Evolutionary conservation across 306 rosid genomes (phyloP), one percentile per base, ranked within the genome.

Genomic region (Calophaca sinica): DNA sequence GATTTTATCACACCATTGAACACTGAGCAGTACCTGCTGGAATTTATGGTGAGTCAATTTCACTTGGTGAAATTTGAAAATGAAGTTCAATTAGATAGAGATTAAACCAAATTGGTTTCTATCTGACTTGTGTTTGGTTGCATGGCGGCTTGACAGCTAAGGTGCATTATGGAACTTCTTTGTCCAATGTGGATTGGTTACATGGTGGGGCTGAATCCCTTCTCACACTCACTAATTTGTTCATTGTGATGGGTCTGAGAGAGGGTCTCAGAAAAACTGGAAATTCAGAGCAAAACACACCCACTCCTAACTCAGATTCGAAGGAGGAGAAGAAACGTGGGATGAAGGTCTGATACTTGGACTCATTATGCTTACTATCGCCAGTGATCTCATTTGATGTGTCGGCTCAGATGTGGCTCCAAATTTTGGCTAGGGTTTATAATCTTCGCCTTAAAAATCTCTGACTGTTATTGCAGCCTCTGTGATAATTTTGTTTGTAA

Each of bases 161-260:
- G 85, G 96, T 94, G 79, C 91, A 89, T 3, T 92, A 89, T 59
- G 92, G 96, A 26, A 92, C 99, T 72, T 91, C 99, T 51, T 76
- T 94, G 87, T 88, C 99, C 9, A 94, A 94, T 46, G 99, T 94
- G 63, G 96, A 94, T 51, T 94, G 97, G 99, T 90, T 94, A 62
- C 97, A 92, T 32, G 96, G 99, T 14, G 96, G 96, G 10, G 93
- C 96, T 26, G 99, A 94, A 84, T 90, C 96, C 0, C 89, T 91
- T 77, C 96, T 94, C 74, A 82, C 96, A 68, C 87, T 94, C 44
- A 94, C 96, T 70, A 94, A 92, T 76, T 63, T 94, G 77, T 90
- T 92, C 83, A 89, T 92, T 59, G 97, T 88, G 75, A 5, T 92
- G 90, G 99, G 96, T 63, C 74, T 94, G 78, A 86, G 99, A 86